These are phyloP conservation scores for Pichia sp. DNA, from an alignment of 1,139 yeast genomes.

Conservation along the genomic window DNA sequence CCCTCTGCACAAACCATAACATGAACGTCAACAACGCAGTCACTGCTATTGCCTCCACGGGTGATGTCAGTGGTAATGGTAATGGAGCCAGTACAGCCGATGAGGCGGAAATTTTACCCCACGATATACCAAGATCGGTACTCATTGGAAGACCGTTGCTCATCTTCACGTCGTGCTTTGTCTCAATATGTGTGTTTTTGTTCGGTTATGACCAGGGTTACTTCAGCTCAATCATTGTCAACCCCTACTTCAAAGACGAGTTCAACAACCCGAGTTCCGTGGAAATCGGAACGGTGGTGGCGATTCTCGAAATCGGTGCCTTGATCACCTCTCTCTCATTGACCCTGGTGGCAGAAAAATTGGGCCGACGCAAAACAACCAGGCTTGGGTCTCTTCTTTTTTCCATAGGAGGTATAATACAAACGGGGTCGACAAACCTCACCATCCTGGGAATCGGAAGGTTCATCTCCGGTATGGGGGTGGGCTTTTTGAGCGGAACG, in stretches of 20 bases:
- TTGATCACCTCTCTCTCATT: constrained; percentile 70
- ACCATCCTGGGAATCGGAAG: constrained; percentile 63
- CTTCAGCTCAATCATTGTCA: constrained; percentile 59
- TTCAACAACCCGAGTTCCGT: constrained; percentile 68
- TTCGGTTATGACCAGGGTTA: constrained; percentile 65
- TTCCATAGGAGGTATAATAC: constrained; percentile 75
- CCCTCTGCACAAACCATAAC: background rate
- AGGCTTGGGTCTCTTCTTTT: constrained; percentile 78
- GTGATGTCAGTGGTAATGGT: background rate
- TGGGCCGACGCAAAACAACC: constrained; percentile 79
- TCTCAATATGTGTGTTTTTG: constrained; percentile 53
- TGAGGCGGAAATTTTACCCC: constrained; percentile 15
- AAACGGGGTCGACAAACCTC: constrained; percentile 53
- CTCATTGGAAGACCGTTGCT: constrained; percentile 52
- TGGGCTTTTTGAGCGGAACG: constrained; percentile 85
- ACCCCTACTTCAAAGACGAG: constrained; percentile 66
- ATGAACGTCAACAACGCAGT: constrained; percentile 13
- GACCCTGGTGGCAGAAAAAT: constrained; percentile 67
- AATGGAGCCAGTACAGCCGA: background rate
- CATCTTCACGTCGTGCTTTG: constrained; percentile 55
- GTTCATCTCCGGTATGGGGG: constrained; percentile 79
- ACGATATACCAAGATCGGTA: constrained; percentile 32
- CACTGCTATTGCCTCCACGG: background rate
- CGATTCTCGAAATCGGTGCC: constrained; percentile 84
- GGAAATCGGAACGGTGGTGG: constrained; percentile 73